These are phyloP conservation scores for Tylopilus rubrobrunneus DNA, from an alignment of 768 basidiomycete genomes.

Conservation along the genomic window DNA sequence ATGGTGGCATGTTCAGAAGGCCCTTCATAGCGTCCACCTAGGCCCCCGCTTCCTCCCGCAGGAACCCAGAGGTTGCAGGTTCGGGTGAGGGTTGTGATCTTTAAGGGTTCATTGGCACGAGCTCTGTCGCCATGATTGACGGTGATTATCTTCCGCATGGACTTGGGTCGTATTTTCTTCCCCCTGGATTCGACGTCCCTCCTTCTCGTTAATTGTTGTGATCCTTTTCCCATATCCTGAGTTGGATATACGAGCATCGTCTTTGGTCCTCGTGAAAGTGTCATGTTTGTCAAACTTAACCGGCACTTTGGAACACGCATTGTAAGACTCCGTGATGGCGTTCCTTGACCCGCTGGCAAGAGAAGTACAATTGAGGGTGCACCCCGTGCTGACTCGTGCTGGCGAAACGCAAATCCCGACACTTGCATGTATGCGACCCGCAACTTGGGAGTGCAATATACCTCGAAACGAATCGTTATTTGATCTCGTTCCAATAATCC, in stretches of 20 bases:
- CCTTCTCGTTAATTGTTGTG: slow-evolving; percentile 12
- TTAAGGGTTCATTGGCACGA: not conserved
- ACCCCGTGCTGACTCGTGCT: not conserved
- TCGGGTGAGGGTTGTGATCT: not conserved
- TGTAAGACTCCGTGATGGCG: slow-evolving; percentile 8
- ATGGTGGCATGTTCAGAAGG: slow-evolving; percentile 5
- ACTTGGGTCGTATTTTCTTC: not conserved
- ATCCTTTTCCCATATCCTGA: not conserved
- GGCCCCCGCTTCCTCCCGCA: not conserved
- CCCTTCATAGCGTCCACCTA: not conserved
- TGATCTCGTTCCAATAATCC: slow-evolving; percentile 3
- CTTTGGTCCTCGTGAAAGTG: slow-evolving; percentile 2
- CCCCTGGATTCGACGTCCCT: not conserved
- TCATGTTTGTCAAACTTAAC: slow-evolving; percentile 9
- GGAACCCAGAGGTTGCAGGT: slow-evolving; percentile 6
- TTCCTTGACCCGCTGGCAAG: slow-evolving; percentile 1
- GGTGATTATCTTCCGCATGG: slow-evolving; percentile 25
- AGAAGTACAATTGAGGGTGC: not conserved
- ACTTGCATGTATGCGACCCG: not conserved
- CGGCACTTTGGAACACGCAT: slow-evolving; percentile 12
- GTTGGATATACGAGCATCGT: slow-evolving; percentile 3
- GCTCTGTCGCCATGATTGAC: slow-evolving; percentile 13
- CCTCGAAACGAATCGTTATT: slow-evolving; percentile 11
- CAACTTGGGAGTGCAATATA: slow-evolving; percentile 12
- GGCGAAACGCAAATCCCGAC: slow-evolving; percentile 13